A percentile compares a stretch with the other conserved stretches of the same genome.
Conservation (phyloP, 192 early-diverging fungal species). For the Glomus cerebriforme region DNA sequence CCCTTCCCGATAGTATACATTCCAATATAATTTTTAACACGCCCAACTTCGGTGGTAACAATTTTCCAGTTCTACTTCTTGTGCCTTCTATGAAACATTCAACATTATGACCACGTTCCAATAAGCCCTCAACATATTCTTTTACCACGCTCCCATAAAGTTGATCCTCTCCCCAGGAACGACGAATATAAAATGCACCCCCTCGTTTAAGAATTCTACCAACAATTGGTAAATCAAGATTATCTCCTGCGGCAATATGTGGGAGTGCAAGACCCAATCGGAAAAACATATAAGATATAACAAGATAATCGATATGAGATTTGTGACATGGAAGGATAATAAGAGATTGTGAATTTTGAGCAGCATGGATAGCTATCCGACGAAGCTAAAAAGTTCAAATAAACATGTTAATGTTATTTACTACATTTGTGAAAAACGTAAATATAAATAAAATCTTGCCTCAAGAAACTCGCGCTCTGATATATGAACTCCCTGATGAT, state of each 20-base stretch:
- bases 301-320: constrained; percentile 85
- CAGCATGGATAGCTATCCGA: constrained; percentile 55
- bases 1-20: constrained; percentile 59
- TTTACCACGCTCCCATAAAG: constrained; percentile 72
- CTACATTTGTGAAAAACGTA: neutral
- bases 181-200: constrained; percentile 81
- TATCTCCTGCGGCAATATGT: constrained; percentile 85
- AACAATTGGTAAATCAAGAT: constrained; percentile 77
- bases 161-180: constrained; percentile 75
- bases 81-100: constrained; percentile 87
- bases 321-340: constrained; percentile 84
- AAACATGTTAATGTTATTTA: neutral
- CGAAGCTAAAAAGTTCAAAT: constrained; percentile 44
- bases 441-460: constrained; percentile 40
- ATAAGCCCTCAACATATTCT: constrained; percentile 73
- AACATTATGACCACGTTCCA: constrained; percentile 75
- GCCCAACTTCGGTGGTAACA: constrained; percentile 79
- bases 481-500: constrained; percentile 86
- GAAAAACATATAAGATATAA: constrained; percentile 79
- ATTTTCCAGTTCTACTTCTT: constrained; percentile 76
- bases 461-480: constrained; percentile 75
- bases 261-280: constrained; percentile 76
- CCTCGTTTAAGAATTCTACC: constrained; percentile 63
- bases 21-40: constrained; percentile 82
- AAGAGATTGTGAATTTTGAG: constrained; percentile 69